Conservation (phyloP, 345 rosid species). For the Aethionema arabicum region DNA sequence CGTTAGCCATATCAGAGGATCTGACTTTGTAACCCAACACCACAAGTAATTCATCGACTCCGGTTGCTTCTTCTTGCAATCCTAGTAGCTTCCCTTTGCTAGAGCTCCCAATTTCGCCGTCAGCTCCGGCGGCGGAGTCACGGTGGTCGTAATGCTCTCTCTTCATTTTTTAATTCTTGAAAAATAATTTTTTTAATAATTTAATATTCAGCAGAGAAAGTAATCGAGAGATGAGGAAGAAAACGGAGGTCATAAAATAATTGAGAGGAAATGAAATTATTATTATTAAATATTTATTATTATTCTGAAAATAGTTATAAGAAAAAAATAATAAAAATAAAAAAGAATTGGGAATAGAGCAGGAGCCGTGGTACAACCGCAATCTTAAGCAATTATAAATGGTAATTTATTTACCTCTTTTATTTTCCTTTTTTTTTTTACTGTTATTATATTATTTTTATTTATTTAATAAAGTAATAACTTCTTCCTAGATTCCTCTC, state of each 20-base stretch:
- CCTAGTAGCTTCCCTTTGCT: conserved; percentile 22
- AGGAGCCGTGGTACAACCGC: conserved; percentile 69
- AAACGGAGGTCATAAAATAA: conserved; percentile 1
- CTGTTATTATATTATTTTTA: conserved; percentile 1
- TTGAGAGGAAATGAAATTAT: conserved; percentile 31
- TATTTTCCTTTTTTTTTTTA: conserved; percentile 33
- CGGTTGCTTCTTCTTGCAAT: conserved; percentile 47
- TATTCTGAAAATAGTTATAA: neutral
- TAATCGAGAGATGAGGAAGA: conserved; percentile 16
- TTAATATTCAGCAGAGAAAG: neutral
- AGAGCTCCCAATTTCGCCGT: conserved; percentile 29
- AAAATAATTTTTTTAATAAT: conserved; percentile 18
- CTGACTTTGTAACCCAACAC: conserved; percentile 80
- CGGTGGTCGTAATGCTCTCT: conserved; percentile 42
- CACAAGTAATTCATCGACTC: conserved; percentile 84
- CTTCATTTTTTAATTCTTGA: conserved; percentile 45
- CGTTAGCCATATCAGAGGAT: conserved; percentile 84
- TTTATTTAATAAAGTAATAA: conserved; percentile 4
- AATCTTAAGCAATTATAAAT: conserved; percentile 43
- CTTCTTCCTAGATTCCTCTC: conserved; percentile 22
- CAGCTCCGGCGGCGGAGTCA: conserved; percentile 30
- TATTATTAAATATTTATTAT: neutral
- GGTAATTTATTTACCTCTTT: conserved; percentile 31
- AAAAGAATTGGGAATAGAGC: conserved; percentile 3
- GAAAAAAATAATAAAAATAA: neutral